Evolutionary conservation across 352 stramenopile species (phyloP), one percentile per base, ranked within the genome.

Genomic region (Thraustochytrium striatum): DNA sequence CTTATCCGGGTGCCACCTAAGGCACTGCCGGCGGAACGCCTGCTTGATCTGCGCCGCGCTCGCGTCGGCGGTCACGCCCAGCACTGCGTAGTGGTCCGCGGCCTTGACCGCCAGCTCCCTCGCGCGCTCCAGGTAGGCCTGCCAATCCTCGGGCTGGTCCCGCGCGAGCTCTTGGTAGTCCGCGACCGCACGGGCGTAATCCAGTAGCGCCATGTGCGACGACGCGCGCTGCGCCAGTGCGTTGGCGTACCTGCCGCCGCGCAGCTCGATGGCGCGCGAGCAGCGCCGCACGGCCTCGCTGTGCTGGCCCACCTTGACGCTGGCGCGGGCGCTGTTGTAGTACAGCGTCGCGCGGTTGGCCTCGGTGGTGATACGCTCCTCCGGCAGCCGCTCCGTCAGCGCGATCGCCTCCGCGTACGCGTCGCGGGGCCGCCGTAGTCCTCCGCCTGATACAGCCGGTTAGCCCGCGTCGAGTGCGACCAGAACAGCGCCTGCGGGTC

Each of bases 1-100:
- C 73, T 85, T 85, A 69, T 85, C 82, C 5, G 82, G 82, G 47
- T 85, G 82, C 82, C 82, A 85, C 33, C 61, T 68, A 21, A 85
- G 69, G 36, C 82, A 82, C n/a, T 52, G 39, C 30, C 83, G 79
- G 21, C 82, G 82, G 52, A 83, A 85, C 5, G 73, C 44, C 33
- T 85, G 80, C 52, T 85, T 85, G 8, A 85, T 30, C 55, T 81
- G 43, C 32, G 47, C 55, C 43, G 32, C 69, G 21, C 36, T 57
- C 8, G 82, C 59, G n/a, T 59, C 55, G 33, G 53, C 28, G 19
- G 32, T 28, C n/a, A 85, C 53, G 13, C 82, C 82, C 16, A 85
- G 82, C 47, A 85, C 82, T 11, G 38, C 21, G 58, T 85, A 85
- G 50, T 85, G 82, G n/a, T 75, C 65, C 19, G 65, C 44, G 16